Evolutionary conservation across 2,329 filamentous ascomycete species (phyloP).

Genomic region (Apiospora koreana): DNA sequence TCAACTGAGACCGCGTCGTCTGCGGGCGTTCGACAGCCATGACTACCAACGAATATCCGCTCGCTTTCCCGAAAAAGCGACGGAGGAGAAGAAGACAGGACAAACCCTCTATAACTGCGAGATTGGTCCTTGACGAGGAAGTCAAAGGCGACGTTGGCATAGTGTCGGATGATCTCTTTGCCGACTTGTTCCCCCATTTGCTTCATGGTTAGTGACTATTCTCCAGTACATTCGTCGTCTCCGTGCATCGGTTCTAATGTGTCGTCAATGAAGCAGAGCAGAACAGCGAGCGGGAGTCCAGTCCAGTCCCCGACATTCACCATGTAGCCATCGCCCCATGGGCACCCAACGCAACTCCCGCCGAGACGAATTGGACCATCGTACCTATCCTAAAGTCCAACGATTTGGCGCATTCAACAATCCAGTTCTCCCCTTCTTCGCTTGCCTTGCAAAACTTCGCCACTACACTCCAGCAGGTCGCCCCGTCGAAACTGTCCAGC

Average conservation of each 20-base stretch:
- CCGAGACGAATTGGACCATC: constrained; percentile 79
- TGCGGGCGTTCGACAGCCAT: background rate
- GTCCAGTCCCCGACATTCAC: constrained; percentile 43
- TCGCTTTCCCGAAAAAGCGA: constrained; percentile 19
- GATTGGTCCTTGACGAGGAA: constrained; percentile 81
- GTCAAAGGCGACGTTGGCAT: constrained; percentile 84
- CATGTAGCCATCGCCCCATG: constrained; percentile 76
- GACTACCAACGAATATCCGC: background rate
- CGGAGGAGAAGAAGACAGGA: constrained; percentile 60
- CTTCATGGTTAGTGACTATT: constrained; percentile 48
- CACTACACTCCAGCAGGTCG: constrained; percentile 68
- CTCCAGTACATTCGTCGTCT: background rate
- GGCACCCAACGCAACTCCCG: constrained; percentile 58
- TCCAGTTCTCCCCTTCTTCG: constrained; percentile 76
- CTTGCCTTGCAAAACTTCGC: constrained; percentile 79
- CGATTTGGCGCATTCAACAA: constrained; percentile 71
- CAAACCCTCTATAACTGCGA: constrained; percentile 75
- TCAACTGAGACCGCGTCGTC: background rate
- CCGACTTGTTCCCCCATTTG: constrained; percentile 73
- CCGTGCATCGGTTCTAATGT: background rate
- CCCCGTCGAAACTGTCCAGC: constrained; percentile 73
- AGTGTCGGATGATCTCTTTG: constrained; percentile 82
- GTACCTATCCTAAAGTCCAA: constrained; percentile 71
- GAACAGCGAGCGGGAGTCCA: constrained; percentile 30
- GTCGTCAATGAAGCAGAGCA: constrained; percentile 23